Evolutionary conservation across 306 rosid species (phyloP), one percentile per base, ranked within the genome.

Genomic region (Boehmeria nivea): DNA sequence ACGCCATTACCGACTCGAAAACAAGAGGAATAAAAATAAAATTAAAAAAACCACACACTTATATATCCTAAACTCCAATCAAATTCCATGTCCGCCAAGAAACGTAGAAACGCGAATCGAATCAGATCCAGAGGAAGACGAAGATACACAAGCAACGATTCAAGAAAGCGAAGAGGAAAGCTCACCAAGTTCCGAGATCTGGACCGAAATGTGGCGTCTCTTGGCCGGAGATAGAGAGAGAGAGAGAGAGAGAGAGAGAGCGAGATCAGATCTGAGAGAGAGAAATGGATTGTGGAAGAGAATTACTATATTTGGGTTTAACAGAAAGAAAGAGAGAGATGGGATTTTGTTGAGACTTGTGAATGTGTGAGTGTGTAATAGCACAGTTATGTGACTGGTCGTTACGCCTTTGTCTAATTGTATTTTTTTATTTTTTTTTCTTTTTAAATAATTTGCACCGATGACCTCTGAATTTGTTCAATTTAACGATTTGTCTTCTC

Each of bases 171-270:
- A 23, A 23, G 8, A 33, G 13, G 8, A 9, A 12, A 9, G 24
- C 70, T 70, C 51, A 70, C 73, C 59, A 59, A 58, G 45, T 59
- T 10, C 40, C 25, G 43, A 27, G 21, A 37, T 34, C 48, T n/a
- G 23, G 52, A 59, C 59, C 63, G 12, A 40, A 61, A 43, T 9
- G 24, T 27, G n/a, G 17, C 7, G 42, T 19, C 53, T 4, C 39
- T 28, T 5, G 49, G 27, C 15, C 47, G 23, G 1, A 27, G 20
- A 14, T 12, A n/a, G 23, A n/a, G 54, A 6, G 20, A 38, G 14
- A 26, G 20, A 14, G 17, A n/a, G 23, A n/a, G 54, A 6, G 20
- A 38, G 14, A 26, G 13, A 23, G 34, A 36, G 25, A 2, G 17
- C 21, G 38, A 47, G 36, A 43, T 27, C 34, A 22, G 55, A 50